phyloP scores from a whole-genome alignment of 495 filamentous ascomycete species.

The Penicillium verhagenii region DNA sequence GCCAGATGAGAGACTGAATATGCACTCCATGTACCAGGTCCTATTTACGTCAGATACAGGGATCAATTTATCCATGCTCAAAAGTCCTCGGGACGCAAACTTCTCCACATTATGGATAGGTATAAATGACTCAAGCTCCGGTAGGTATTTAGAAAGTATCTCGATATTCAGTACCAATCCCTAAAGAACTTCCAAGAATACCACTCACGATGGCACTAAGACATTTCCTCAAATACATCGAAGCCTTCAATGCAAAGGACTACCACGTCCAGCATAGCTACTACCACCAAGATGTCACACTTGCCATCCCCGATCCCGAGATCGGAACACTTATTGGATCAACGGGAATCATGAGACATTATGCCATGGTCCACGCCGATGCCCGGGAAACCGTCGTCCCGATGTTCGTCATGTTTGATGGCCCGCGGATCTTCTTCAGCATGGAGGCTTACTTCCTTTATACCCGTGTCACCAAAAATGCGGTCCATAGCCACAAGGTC shows the following conservation, averaged over 20 bases:
- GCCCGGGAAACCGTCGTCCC: constrained; percentile 6
- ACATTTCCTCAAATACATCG: constrained; percentile 4
- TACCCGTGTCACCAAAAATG: background rate
- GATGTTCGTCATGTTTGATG: constrained; percentile 6
- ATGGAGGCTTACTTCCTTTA: constrained; percentile 9
- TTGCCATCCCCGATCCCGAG: constrained; percentile 9
- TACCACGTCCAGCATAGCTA: constrained; percentile 4
- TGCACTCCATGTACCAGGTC: too few species aligned
- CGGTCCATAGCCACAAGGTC: constrained; percentile 8
- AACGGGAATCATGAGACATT: constrained; percentile 5
- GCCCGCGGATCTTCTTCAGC: constrained; percentile 2
- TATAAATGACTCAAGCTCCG: background rate
- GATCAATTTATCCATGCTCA: too few species aligned
- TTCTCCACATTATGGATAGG: background rate
- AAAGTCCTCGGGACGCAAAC: background rate
- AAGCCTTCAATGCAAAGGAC: constrained; percentile 10
- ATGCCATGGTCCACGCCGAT: constrained; percentile 2
- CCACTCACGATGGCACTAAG: background rate
- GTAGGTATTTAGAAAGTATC: background rate
- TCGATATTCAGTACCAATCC: background rate
- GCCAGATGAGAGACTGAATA: too few species aligned
- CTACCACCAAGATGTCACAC: constrained; percentile 5
- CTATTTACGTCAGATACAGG: too few species aligned
- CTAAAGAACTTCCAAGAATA: background rate
- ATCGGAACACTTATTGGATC: constrained; percentile 7